Evolutionary conservation across 208 protist genomes (phyloP), one percentile per base, ranked within the genome.

Genomic region (Wallacemonas sp.): DNA sequence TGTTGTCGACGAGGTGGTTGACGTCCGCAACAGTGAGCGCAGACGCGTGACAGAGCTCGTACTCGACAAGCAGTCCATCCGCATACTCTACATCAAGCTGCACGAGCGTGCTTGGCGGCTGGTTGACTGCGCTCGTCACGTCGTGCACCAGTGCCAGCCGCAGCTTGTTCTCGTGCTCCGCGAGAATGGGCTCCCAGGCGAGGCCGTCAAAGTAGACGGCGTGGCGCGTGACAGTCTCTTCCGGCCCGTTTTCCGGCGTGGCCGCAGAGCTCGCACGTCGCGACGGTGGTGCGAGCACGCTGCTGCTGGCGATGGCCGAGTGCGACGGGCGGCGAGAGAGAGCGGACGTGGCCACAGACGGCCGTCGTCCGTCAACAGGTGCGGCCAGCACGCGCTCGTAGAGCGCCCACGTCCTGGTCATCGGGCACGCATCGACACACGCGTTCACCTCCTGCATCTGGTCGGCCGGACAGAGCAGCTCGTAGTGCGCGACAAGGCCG

Each of bases 31-130:
- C 38, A 17, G 36, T 47, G 19, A 63, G 0, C 3, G 33, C 9
- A 17, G 33, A 3, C 2, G 57, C 9, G 57, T 63, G 57, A 9
- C 36, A 16, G 16, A 63, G 8, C 23, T 27, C 41, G 38, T 63
- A 63, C 39, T 63, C 57, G 0, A 48, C 57, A 14, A 63, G 57
- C 38, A 63, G n/a, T 9, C 57, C 57, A 46, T 63, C 57, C n/a
- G 57, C 57, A 1, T 48, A 63, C 39, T 63, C 39, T 2, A 49
- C 12, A 34, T 49, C 39, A 11, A 63, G 39, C 33, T 63, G 24
- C 19, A 23, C 34, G 4, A 63, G 9, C 12, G 21, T 46, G 41
- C 41, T 49, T 4, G 57, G 12, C 3, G 57, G 38, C 19, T 38
- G 23, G 17, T 9, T 21, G 6, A 49, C 21, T 3, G 57, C 33